Evolutionary conservation across 1,284 basidiomycete genomes (phyloP).

Genomic region (Cryptococcus wingfieldii): DNA sequence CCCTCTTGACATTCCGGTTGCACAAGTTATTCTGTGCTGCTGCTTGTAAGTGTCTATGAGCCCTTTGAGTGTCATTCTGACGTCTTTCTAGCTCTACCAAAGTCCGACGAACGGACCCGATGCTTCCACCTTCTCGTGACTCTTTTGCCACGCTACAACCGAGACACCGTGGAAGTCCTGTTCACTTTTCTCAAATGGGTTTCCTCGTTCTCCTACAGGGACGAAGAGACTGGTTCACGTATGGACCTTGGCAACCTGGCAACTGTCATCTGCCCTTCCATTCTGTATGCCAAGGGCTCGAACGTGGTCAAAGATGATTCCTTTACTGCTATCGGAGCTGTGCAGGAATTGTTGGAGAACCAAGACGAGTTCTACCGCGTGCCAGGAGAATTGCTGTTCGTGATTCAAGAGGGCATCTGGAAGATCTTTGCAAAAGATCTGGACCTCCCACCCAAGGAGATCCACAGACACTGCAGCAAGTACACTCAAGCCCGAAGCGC

Average conservation of each 20-base stretch:
- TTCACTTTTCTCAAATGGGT: constrained; percentile 99
- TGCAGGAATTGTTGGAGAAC: constrained; percentile 78
- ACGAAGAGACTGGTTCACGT: constrained; percentile 96
- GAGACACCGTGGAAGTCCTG: constrained; percentile 95
- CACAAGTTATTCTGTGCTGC: constrained; percentile 84
- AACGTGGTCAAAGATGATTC: constrained; percentile 90
- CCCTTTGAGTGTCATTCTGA: neutral
- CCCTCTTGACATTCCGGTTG: constrained; percentile 88
- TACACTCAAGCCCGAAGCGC: constrained; percentile 54
- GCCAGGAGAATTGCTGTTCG: constrained; percentile 74
- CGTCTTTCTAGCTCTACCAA: constrained; percentile 59
- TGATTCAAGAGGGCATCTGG: constrained; percentile 67
- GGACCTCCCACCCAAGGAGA: constrained; percentile 81
- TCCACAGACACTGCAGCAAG: constrained; percentile 81
- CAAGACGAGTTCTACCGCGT: constrained; percentile 93
- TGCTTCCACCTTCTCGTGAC: constrained; percentile 82
- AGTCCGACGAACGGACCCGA: constrained; percentile 72
- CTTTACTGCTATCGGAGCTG: constrained; percentile 81
- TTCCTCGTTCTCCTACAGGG: constrained; percentile 95
- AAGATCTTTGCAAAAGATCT: constrained; percentile 76
- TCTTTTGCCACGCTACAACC: constrained; percentile 84
- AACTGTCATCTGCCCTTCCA: constrained; percentile 96
- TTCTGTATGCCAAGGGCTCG: constrained; percentile 77
- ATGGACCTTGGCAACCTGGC: constrained; percentile 97
- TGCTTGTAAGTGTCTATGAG: constrained; percentile 61